Evolutionary conservation across 177 flowering plant genomes (phyloP).

Genomic region (Vitis hybrid): DNA sequence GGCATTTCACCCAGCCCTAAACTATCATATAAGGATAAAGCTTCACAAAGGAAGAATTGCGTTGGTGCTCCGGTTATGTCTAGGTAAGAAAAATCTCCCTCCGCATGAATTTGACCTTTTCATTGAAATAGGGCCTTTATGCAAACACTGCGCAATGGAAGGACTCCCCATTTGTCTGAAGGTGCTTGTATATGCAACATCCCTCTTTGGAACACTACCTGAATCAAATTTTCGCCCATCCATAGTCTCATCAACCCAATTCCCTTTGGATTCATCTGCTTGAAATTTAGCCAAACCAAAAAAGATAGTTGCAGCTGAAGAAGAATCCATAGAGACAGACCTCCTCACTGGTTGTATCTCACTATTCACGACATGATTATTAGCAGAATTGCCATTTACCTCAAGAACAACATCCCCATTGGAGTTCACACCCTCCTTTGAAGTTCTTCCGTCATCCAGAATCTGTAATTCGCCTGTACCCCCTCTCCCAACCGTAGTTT

Average conservation of each 20-base stretch:
- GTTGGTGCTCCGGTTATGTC: constrained; percentile 7
- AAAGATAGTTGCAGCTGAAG: background rate
- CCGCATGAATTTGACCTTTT: constrained; percentile 23
- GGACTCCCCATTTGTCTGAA: constrained; percentile 1
- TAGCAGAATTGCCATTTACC: background rate
- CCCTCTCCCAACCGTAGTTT: constrained; percentile 13
- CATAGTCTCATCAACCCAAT: background rate
- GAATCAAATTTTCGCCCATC: background rate
- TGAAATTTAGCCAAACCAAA: background rate
- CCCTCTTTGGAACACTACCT: background rate
- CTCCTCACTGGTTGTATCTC: constrained; percentile 8
- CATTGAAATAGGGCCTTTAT: constrained; percentile 15
- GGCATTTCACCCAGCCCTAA: too few relatives aligned
- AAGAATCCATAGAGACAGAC: constrained; percentile 24
- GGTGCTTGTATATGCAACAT: background rate
- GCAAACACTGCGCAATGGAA: constrained; percentile 11
- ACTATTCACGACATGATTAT: background rate
- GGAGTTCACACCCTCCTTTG: constrained; percentile 8
- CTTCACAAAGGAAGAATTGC: constrained; percentile 16
- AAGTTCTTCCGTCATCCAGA: background rate
- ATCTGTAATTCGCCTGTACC: constrained; percentile 2
- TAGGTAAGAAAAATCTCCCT: constrained; percentile 17
- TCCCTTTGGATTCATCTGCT: constrained; percentile 7
- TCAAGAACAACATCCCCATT: constrained; percentile 7
- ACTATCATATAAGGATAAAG: background rate